Base-by-base conservation (phyloP, 306 rosid species). In the Prosopis cineraria region DNA sequence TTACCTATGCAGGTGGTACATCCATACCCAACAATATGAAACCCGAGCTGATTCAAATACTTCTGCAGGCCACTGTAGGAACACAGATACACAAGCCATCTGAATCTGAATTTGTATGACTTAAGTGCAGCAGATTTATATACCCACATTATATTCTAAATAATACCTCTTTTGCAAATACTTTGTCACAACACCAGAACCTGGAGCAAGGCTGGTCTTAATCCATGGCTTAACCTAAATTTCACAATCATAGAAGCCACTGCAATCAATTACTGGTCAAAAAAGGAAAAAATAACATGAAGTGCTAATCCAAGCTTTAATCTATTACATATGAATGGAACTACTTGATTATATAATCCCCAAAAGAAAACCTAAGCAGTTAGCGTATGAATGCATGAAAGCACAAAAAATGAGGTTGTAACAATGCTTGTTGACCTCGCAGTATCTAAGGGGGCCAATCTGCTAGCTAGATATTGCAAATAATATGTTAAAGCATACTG, bases 1-100 rank as follows among this genome's bases (percentile, higher is more conserved):
- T 95, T 95, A 29, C 98, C 98, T 82, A 95, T 95, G 89, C 98
- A 95, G 1, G 98, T 95, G 53, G 98, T 95, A 84, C 98, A 95
- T 72, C 98, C 98, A 84, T 95, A 95, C 58, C 98, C 98, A 83
- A 95, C 98, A 40, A 91, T 89, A 84, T 93, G 4, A 77, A 92
- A 95, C 39, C 98, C 98, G 56, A 90, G 97, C 78, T 92, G 89
- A 84, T 95, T 90, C 89, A 95, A 85, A 86, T 91, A 91, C 90
- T 82, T 78, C 84, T 95, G 98, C 90, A 95, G 83, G 79, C 91
- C 98, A 87, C 98, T 95, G 82, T 48, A 78, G 63, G 69, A 80
- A 79, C 59, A 37, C 53, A 45, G 62, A 36, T 72, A 76, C 25
- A 56, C 53, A 53, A 44, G 70, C 65, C 48, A 68, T 78, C 55